Conservation (phyloP, 2,329 filamentous ascomycete genomes). For the Colletotrichum graminicola region DNA sequence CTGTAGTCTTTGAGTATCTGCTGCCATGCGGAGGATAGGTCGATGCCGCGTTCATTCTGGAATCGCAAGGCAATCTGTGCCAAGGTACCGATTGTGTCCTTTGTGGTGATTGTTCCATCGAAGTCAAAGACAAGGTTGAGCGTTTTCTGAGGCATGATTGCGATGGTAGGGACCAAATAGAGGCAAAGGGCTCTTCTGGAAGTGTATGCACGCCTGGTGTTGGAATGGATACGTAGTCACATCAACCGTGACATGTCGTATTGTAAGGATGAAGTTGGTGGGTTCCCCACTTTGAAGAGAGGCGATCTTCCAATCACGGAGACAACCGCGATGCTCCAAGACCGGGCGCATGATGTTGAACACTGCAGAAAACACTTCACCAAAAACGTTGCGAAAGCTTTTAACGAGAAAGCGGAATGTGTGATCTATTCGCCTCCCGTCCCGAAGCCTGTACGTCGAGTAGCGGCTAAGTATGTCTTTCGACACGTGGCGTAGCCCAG, state of each 20-base stretch:
- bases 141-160: conserved; percentile 32
- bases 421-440: not conserved
- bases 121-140: conserved; percentile 68
- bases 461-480: conserved; percentile 15
- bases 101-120: conserved; percentile 68
- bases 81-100: conserved; percentile 65
- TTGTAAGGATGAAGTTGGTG: not conserved
- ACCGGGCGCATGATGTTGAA: not conserved
- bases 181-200: not conserved
- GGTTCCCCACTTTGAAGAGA: conserved; percentile 24
- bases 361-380: not conserved
- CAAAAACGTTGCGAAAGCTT: too few species aligned
- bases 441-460: not conserved
- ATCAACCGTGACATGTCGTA: not conserved
- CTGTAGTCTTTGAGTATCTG: conserved; percentile 60
- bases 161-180: not conserved
- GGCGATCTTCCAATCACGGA: conserved; percentile 1
- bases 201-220: not conserved
- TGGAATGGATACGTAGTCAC: not conserved
- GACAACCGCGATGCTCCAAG: not conserved
- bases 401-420: not conserved
- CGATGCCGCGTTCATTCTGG: conserved; percentile 45
- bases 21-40: conserved; percentile 58
- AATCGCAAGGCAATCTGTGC: conserved; percentile 57
- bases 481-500: conserved; percentile 8